Conservation (phyloP, 73 alveolate genomes). For the Symbiodinium pilosum region DNA sequence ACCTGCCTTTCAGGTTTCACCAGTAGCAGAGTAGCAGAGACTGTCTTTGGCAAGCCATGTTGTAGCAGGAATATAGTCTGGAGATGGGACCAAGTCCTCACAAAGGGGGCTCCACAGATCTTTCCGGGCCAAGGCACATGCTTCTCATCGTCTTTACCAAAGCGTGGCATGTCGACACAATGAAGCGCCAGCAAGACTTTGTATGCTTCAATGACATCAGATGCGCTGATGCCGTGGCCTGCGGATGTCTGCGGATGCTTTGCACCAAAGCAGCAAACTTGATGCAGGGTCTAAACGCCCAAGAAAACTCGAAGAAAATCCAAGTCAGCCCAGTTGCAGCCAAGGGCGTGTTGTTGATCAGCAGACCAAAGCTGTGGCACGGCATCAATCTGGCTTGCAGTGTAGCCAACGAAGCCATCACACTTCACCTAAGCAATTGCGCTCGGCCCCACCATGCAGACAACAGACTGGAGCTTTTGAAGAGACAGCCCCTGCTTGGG, state of each 20-base stretch:
- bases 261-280: neutral
- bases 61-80: too few relatives aligned
- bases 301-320: neutral
- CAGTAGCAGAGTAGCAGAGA: too few relatives aligned
- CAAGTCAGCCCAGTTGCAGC: neutral
- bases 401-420: conserved; percentile 21
- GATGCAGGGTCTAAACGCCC: too few relatives aligned
- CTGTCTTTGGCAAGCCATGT: too few relatives aligned
- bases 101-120: too few relatives aligned
- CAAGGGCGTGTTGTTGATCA: conserved; percentile 20
- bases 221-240: conserved; percentile 17
- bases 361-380: conserved; percentile 29
- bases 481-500: too few relatives aligned
- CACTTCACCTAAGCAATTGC: neutral
- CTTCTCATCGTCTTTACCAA: conserved; percentile 16
- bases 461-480: too few relatives aligned
- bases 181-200: neutral
- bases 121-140: neutral
- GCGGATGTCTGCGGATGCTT: neutral
- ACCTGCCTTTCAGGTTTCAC: too few relatives aligned
- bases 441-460: too few relatives aligned
- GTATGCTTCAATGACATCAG: conserved; percentile 5
- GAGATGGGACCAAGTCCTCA: too few relatives aligned
- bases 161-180: conserved; percentile 42
- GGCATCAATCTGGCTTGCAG: neutral